A percentile compares a stretch with the other conserved stretches of the same genome.
Conservation (phyloP, 768 basidiomycete species). For the Asterophora lycoperdoides region DNA sequence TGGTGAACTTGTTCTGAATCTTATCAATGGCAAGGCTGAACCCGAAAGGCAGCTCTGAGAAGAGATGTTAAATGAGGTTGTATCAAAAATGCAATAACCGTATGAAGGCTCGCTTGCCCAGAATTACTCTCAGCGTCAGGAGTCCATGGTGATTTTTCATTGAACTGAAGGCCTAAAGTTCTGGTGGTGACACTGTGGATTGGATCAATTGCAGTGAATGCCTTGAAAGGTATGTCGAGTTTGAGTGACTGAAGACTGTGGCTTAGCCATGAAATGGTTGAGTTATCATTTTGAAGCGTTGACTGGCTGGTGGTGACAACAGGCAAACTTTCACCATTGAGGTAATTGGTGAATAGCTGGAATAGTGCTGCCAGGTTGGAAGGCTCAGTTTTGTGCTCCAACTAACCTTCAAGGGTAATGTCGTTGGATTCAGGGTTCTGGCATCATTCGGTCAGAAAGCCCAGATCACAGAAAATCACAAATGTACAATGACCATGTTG, state of each 20-base stretch:
- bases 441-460: too few relatives aligned
- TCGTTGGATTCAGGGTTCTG: constrained; percentile 52
- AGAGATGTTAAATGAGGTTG: constrained; percentile 1
- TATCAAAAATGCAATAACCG: constrained; percentile 12
- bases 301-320: constrained; percentile 60
- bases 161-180: constrained; percentile 53
- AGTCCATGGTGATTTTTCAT: constrained; percentile 48
- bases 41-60: constrained; percentile 64
- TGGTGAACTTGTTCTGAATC: constrained; percentile 63
- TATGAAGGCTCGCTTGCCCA: constrained; percentile 57
- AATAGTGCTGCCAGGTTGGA: constrained; percentile 48
- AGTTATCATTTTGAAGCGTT: constrained; percentile 52
- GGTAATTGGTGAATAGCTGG: constrained; percentile 63
- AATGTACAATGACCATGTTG: constrained; percentile 48
- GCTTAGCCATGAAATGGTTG: constrained; percentile 63
- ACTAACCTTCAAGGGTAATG: constrained; percentile 53
- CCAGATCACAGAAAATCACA: too few relatives aligned
- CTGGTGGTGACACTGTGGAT: constrained; percentile 64
- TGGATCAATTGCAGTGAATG: constrained; percentile 48
- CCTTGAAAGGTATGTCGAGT: constrained; percentile 62
- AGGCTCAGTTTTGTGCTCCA: constrained; percentile 48
- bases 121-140: constrained; percentile 54
- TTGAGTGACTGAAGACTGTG: constrained; percentile 51
- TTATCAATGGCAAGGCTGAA: constrained; percentile 56
- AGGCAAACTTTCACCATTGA: constrained; percentile 57